These are phyloP conservation scores for Pythium rishiriense DNA, from an alignment of 352 stramenopile species.

Conservation along the genomic window DNA sequence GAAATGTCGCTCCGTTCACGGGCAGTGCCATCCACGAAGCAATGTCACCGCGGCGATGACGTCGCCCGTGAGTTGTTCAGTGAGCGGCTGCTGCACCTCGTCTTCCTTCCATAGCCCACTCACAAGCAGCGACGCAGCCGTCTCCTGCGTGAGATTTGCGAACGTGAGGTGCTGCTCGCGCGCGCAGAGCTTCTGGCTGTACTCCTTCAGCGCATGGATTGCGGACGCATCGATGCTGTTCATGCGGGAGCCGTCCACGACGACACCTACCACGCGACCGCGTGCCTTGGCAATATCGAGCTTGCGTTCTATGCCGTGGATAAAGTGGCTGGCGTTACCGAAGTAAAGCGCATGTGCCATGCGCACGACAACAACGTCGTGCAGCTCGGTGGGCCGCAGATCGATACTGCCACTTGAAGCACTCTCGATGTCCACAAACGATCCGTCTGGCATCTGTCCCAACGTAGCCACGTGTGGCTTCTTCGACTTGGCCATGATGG, in stretches of 20 bases:
- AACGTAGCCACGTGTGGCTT: conserved; percentile 48
- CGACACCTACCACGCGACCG: conserved; percentile 27
- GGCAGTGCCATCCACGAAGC: conserved; percentile 8
- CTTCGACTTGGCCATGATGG: conserved; percentile 69
- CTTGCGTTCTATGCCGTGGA: conserved; percentile 48
- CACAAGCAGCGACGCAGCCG: conserved; percentile 19
- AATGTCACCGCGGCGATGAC: conserved; percentile 13
- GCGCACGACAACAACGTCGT: conserved; percentile 55
- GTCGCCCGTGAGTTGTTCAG: conserved; percentile 6
- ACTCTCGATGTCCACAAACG: conserved; percentile 25
- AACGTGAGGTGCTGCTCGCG: conserved; percentile 31
- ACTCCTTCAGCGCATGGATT: conserved; percentile 31
- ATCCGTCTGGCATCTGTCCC: conserved; percentile 37
- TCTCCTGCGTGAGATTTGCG: conserved; percentile 28
- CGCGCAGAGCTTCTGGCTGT: conserved; percentile 23
- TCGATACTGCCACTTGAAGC: no score
- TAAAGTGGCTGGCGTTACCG: conserved; percentile 64
- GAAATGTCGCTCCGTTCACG: not conserved
- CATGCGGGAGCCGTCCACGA: conserved; percentile 37
- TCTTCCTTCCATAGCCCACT: conserved; percentile 24
- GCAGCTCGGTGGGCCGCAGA: conserved; percentile 21
- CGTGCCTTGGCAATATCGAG: conserved; percentile 37
- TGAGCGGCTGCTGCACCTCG: not conserved
- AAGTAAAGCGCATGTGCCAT: conserved; percentile 75
- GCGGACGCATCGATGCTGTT: conserved; percentile 33